Conservation (phyloP, 208 protist species). For the Trypanosoma platydactyli region DNA sequence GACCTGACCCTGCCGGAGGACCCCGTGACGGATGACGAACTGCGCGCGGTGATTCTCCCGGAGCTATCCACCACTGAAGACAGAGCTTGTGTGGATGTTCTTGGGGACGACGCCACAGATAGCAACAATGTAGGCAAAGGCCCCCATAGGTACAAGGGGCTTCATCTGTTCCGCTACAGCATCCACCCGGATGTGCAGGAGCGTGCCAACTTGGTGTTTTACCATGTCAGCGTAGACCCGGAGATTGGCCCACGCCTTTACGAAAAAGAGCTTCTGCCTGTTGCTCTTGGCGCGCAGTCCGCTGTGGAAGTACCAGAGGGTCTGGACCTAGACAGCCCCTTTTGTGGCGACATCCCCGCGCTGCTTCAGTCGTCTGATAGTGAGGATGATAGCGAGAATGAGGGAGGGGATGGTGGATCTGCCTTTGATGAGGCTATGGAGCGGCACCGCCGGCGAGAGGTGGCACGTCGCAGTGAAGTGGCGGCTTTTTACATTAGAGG, state of each 20-base stretch:
- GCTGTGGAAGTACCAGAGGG: conserved; percentile 48
- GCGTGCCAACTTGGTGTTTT: conserved; percentile 52
- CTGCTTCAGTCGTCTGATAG: conserved; percentile 60
- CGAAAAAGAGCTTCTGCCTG: conserved; percentile 47
- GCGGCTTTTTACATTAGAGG: conserved; percentile 77
- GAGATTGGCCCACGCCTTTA: conserved; percentile 51
- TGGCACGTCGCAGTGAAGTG: conserved; percentile 56
- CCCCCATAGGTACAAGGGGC: neutral
- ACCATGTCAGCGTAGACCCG: conserved; percentile 38
- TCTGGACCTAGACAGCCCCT: conserved; percentile 59
- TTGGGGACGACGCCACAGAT: neutral
- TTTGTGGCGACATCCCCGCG: conserved; percentile 52
- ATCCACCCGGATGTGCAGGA: conserved; percentile 64
- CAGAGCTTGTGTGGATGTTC: neutral
- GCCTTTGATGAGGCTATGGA: conserved; percentile 33
- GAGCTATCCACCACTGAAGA: neutral
- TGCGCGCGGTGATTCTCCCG: conserved; percentile 26
- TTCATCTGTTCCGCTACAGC: conserved; percentile 57
- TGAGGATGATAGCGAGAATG: conserved; percentile 18
- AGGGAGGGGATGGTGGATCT: conserved; percentile 29
- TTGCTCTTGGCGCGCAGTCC: conserved; percentile 65
- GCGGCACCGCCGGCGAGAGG: conserved; percentile 38
- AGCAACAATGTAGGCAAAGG: neutral
- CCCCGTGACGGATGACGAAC: conserved; percentile 28
- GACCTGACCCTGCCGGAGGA: conserved; percentile 27